These are phyloP conservation scores for Dryadomyces quercus-mongolicae DNA, from an alignment of 2,329 filamentous ascomycete genomes.

Conservation along the genomic window DNA sequence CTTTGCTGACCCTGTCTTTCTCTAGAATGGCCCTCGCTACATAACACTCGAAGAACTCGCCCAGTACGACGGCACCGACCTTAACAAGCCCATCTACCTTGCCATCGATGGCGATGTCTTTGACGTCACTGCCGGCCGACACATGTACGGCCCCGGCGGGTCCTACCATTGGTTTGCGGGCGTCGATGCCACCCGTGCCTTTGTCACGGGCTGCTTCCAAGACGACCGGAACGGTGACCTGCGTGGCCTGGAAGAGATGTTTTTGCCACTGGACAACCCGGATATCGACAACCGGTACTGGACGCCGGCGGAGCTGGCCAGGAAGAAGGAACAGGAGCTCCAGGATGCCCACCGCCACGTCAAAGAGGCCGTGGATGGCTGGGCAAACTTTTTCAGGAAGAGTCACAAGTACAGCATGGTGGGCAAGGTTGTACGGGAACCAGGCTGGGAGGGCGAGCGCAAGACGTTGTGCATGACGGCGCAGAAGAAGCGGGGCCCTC, in stretches of 20 bases:
- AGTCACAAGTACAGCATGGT: conserved; percentile 73
- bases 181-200: conserved; percentile 74
- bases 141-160: conserved; percentile 72
- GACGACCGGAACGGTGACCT: conserved; percentile 77
- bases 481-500: conserved; percentile 40
- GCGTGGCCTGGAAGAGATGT: conserved; percentile 80
- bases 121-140: conserved; percentile 59
- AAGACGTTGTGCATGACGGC: conserved; percentile 59
- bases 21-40: conserved; percentile 43
- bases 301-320: conserved; percentile 39
- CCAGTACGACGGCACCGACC: conserved; percentile 65
- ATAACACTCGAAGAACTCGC: conserved; percentile 67
- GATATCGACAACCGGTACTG: conserved; percentile 50
- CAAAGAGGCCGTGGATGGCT: conserved; percentile 58
- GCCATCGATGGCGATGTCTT: conserved; percentile 81
- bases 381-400: conserved; percentile 72
- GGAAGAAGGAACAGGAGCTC: conserved; percentile 48
- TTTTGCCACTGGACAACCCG: conserved; percentile 50
- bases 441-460: conserved; percentile 48
- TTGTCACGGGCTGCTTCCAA: conserved; percentile 84
- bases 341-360: conserved; percentile 53
- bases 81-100: conserved; percentile 70
- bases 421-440: conserved; percentile 56
- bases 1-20: neutral
- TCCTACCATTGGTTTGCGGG: conserved; percentile 82